Evolutionary conservation across 345 rosid genomes (phyloP).

Genomic region (Fremontodendron californicum): DNA sequence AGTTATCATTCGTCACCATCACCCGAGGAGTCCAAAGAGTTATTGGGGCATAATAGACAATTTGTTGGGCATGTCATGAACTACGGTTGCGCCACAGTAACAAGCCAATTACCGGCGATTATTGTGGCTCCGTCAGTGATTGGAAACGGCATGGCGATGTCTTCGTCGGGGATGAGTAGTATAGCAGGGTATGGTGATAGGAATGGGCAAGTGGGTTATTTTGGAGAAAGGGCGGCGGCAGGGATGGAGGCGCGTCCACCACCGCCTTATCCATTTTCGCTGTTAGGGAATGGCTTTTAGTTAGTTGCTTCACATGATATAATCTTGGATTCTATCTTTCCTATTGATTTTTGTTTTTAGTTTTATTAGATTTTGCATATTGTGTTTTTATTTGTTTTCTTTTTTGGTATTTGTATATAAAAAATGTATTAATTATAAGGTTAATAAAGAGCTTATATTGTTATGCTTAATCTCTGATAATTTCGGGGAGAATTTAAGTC

Average conservation of each 20-base stretch:
- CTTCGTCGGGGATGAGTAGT: constrained; percentile 21
- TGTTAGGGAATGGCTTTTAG: constrained; percentile 57
- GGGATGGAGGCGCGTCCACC: constrained; percentile 30
- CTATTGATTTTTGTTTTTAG: not conserved
- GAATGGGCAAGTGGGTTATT: constrained; percentile 29
- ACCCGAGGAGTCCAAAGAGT: constrained; percentile 34
- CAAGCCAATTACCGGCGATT: not conserved
- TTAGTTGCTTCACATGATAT: not conserved
- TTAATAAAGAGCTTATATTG: not conserved
- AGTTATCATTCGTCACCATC: constrained; percentile 25
- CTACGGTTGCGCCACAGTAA: constrained; percentile 8
- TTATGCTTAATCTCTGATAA: no score
- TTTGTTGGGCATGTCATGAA: not conserved
- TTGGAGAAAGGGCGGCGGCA: constrained; percentile 39
- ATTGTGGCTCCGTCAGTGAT: constrained; percentile 15
- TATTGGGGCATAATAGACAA: constrained; percentile 19
- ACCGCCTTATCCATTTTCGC: constrained; percentile 63
- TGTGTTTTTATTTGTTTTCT: not conserved
- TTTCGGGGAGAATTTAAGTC: no score
- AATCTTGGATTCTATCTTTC: constrained; percentile 2
- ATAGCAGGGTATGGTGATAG: constrained; percentile 22
- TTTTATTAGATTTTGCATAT: not conserved
- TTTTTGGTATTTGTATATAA: not conserved
- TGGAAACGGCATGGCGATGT: constrained; percentile 20
- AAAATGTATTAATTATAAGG: not conserved